Evolutionary conservation across 805 yeast species (phyloP).

Genomic region (Brettanomyces bruxellensis): DNA sequence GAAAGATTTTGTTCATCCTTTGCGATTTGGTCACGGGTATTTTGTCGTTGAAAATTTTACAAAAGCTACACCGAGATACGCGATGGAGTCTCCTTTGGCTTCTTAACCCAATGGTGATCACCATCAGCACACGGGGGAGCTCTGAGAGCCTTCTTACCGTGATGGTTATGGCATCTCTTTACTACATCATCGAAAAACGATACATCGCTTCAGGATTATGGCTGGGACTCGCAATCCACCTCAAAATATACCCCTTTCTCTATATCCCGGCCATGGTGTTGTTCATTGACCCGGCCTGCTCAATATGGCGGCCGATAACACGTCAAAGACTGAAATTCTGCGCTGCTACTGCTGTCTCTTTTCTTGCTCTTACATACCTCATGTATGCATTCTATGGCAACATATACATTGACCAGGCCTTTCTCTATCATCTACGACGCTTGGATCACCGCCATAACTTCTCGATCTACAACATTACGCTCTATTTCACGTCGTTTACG

Average conservation of each 20-base stretch:
- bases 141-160: conserved; percentile 86
- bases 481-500: conserved; percentile 51
- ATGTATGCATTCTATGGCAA: conserved; percentile 69
- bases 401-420: conserved; percentile 70
- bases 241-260: conserved; percentile 87
- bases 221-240: conserved; percentile 76
- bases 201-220: conserved; percentile 34
- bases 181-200: conserved; percentile 29
- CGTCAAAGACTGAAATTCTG: conserved; percentile 32
- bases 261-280: conserved; percentile 67
- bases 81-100: conserved; percentile 49
- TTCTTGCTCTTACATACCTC: conserved; percentile 36
- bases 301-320: conserved; percentile 33
- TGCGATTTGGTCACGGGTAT: conserved; percentile 80
- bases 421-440: conserved; percentile 72
- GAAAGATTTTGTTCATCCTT: conserved; percentile 66
- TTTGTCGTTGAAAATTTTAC: conserved; percentile 37
- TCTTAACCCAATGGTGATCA: conserved; percentile 88
- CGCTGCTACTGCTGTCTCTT: conserved; percentile 31
- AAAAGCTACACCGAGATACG: conserved; percentile 7
- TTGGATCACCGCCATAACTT: conserved; percentile 94
- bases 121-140: conserved; percentile 88
- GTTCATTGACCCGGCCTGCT: conserved; percentile 18
- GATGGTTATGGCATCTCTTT: conserved; percentile 53
- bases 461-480: conserved; percentile 69